Evolutionary conservation across 768 basidiomycete species (phyloP).

Genomic region (Porphyrellus cyaneotinctus): DNA sequence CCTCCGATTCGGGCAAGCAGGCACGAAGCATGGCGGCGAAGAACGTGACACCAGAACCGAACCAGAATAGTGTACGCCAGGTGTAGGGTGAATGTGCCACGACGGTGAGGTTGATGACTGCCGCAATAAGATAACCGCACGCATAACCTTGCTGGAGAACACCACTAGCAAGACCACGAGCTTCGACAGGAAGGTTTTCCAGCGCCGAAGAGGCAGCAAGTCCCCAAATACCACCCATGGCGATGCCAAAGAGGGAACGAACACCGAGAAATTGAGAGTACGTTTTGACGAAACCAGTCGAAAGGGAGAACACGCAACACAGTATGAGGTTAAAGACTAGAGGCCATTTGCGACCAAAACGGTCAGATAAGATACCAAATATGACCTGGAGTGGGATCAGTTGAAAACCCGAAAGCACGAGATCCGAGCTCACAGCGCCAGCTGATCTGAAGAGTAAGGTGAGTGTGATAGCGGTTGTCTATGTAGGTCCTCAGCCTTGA

Average conservation of each 20-base stretch:
- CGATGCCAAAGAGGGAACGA: slow-evolving; percentile 78
- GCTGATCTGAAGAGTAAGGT: slow-evolving; percentile 85
- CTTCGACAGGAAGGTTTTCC: slow-evolving; percentile 88
- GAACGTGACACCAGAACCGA: slow-evolving; percentile 64
- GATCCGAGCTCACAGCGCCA: slow-evolving; percentile 50
- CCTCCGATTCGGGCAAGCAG: slow-evolving; percentile 72
- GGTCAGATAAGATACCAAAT: slow-evolving; percentile 81
- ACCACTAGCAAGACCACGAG: slow-evolving; percentile 82
- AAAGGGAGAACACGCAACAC: slow-evolving; percentile 70
- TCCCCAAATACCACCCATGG: slow-evolving; percentile 91
- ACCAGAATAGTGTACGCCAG: slow-evolving; percentile 86
- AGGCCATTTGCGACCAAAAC: slow-evolving; percentile 93
- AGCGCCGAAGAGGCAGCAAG: slow-evolving; percentile 77
- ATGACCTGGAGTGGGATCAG: slow-evolving; percentile 38
- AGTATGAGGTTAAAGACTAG: slow-evolving; percentile 74
- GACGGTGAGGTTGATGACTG: slow-evolving; percentile 72
- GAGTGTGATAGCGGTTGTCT: slow-evolving; percentile 84
- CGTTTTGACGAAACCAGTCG: slow-evolving; percentile 73
- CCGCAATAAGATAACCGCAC: slow-evolving; percentile 82
- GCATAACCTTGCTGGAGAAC: slow-evolving; percentile 93
- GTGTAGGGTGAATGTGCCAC: slow-evolving; percentile 34
- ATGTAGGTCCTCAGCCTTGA: background rate
- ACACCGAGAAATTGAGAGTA: slow-evolving; percentile 77
- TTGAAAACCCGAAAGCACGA: background rate
- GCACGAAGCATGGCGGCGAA: slow-evolving; percentile 66